Evolutionary conservation across 768 basidiomycete species (phyloP).

Genomic region (Boletus rubropictus): DNA sequence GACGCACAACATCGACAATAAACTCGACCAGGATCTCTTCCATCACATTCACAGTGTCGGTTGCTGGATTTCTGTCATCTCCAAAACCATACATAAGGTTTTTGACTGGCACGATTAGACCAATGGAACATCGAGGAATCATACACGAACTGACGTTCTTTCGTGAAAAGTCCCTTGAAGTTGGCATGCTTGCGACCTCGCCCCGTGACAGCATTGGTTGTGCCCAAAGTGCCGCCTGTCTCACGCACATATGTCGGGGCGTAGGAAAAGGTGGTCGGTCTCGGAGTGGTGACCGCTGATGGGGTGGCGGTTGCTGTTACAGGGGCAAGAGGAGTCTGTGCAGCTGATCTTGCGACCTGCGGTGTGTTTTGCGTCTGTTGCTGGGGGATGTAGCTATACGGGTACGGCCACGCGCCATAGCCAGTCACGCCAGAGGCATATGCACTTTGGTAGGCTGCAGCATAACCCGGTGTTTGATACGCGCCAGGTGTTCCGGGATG

Average conservation of each 20-base stretch:
- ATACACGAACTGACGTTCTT: constrained; percentile 57
- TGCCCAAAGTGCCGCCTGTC: constrained; percentile 31
- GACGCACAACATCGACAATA: constrained; percentile 80
- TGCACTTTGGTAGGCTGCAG: constrained; percentile 37
- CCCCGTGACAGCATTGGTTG: constrained; percentile 37
- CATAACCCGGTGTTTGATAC: constrained; percentile 48
- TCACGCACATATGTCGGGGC: constrained; percentile 50
- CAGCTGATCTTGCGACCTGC: constrained; percentile 27
- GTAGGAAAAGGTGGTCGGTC: constrained; percentile 51
- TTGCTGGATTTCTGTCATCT: constrained; percentile 82
- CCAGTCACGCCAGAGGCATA: constrained; percentile 65
- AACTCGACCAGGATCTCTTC: constrained; percentile 91
- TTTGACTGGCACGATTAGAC: constrained; percentile 47
- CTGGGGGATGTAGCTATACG: constrained; percentile 54
- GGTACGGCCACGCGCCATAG: constrained; percentile 66
- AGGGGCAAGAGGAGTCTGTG: constrained; percentile 20
- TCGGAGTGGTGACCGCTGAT: constrained; percentile 26
- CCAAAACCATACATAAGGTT: constrained; percentile 92
- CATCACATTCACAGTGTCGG: constrained; percentile 86
- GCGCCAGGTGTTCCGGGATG: constrained; percentile 41
- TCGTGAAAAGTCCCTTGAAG: constrained; percentile 69
- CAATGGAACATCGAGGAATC: not conserved
- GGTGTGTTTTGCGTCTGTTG: constrained; percentile 26
- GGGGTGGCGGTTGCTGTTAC: constrained; percentile 29
- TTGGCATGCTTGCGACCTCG: constrained; percentile 62